These are phyloP conservation scores for Alternaria brassicae DNA, from an alignment of 2,329 filamentous ascomycete genomes.

Conservation along the genomic window DNA sequence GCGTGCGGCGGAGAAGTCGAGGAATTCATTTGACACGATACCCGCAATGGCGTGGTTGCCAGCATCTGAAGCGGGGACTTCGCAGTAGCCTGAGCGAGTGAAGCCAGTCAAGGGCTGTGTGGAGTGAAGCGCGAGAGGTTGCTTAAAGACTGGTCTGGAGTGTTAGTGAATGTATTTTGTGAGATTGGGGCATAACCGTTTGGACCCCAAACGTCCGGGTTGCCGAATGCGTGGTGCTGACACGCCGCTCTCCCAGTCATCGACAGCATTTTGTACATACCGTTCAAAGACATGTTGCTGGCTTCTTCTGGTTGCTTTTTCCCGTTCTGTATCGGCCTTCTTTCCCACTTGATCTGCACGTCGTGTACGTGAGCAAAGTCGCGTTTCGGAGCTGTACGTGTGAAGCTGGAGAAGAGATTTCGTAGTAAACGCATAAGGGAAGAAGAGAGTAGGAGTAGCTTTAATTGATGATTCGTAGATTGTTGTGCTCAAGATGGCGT, in stretches of 20 bases:
- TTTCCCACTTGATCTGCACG: constrained; percentile 21
- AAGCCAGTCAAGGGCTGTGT: constrained; percentile 67
- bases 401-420: neutral
- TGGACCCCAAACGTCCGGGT: neutral
- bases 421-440: constrained; percentile 12
- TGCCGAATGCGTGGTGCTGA: neutral
- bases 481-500: constrained; percentile 23
- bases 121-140: constrained; percentile 63
- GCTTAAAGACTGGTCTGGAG: constrained; percentile 8
- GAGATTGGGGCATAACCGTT: neutral
- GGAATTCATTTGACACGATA: constrained; percentile 66
- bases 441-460: neutral
- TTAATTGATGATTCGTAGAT: neutral
- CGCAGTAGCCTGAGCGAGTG: constrained; percentile 68
- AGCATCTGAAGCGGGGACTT: constrained; percentile 60
- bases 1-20: constrained; percentile 65
- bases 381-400: constrained; percentile 14
- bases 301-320: constrained; percentile 7
- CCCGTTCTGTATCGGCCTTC: neutral
- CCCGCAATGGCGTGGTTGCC: constrained; percentile 68
- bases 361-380: constrained; percentile 44
- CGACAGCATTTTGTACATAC: constrained; percentile 3
- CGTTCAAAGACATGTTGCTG: constrained; percentile 19
- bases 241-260: too few species aligned
- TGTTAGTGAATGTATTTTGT: neutral